Evolutionary conservation across 2,329 filamentous ascomycete species (phyloP).

Genomic region (Periconia sp.): DNA sequence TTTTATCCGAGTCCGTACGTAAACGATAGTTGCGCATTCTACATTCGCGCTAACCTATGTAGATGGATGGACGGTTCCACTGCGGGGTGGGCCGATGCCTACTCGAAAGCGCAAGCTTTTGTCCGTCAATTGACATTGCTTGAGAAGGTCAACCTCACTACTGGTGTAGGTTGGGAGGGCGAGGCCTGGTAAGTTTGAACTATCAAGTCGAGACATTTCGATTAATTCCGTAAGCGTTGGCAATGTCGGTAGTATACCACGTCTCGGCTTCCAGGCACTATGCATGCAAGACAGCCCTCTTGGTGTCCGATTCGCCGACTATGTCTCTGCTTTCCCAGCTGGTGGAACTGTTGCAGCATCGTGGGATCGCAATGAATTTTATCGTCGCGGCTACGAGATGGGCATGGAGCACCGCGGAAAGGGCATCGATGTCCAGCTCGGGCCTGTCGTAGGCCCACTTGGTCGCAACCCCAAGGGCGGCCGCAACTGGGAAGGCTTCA

Average conservation of each 20-base stretch:
- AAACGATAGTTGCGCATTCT: background rate
- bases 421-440: slow-evolving; percentile 76
- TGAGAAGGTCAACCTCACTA: slow-evolving; percentile 96
- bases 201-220: background rate
- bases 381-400: slow-evolving; percentile 73
- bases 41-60: slow-evolving; percentile 9
- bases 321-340: slow-evolving; percentile 79
- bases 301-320: slow-evolving; percentile 79
- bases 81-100: slow-evolving; percentile 73
- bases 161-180: slow-evolving; percentile 75
- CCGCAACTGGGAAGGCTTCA: slow-evolving; percentile 56
- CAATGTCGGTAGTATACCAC: slow-evolving; percentile 71
- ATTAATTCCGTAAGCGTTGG: slow-evolving; percentile 64
- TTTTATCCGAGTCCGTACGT: slow-evolving; percentile 76
- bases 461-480: slow-evolving; percentile 72
- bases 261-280: slow-evolving; percentile 72
- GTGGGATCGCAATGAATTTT: slow-evolving; percentile 76
- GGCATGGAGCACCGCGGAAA: slow-evolving; percentile 76
- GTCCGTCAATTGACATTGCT: slow-evolving; percentile 81
- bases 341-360: slow-evolving; percentile 83
- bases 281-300: slow-evolving; percentile 88
- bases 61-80: slow-evolving; percentile 77
- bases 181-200: slow-evolving; percentile 31
- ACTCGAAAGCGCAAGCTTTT: slow-evolving; percentile 76
- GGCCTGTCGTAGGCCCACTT: slow-evolving; percentile 77